Evolutionary conservation across 345 rosid genomes (phyloP).

Genomic region (Pistacia integerrima): DNA sequence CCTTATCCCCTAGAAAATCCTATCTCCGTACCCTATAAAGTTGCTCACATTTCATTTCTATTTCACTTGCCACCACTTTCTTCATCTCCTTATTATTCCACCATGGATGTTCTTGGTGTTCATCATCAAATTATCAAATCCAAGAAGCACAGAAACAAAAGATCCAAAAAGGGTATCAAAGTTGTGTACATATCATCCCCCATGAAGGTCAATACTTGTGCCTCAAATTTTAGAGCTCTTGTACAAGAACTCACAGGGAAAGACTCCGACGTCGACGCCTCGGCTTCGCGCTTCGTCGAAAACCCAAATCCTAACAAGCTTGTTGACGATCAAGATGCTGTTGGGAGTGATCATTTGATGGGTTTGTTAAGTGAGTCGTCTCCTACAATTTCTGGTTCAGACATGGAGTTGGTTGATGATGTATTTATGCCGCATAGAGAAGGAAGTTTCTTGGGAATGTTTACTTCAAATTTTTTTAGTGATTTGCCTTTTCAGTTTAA

Average conservation of each 20-base stretch:
- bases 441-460: constrained; percentile 36
- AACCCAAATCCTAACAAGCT: neutral
- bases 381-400: constrained; percentile 16
- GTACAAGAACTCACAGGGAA: constrained; percentile 90
- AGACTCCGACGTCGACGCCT: constrained; percentile 70
- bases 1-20: neutral
- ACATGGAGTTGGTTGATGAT: constrained; percentile 24
- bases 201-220: constrained; percentile 70
- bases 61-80: neutral
- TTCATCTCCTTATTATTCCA: too few species aligned
- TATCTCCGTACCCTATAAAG: constrained; percentile 9
- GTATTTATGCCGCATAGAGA: constrained; percentile 20
- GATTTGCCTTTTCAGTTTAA: constrained; percentile 30
- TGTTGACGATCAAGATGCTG: constrained; percentile 10
- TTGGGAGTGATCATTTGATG: constrained; percentile 12
- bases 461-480: constrained; percentile 25
- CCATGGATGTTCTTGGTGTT: constrained; percentile 39
- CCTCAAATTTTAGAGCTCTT: constrained; percentile 71
- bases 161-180: constrained; percentile 45
- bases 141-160: neutral
- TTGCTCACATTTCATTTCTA: neutral
- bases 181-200: constrained; percentile 86
- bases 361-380: neutral
- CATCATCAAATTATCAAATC: neutral
- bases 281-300: constrained; percentile 18